phyloP scores from a whole-genome alignment of 495 filamentous ascomycete genomes.

The Tricharina praecox region DNA sequence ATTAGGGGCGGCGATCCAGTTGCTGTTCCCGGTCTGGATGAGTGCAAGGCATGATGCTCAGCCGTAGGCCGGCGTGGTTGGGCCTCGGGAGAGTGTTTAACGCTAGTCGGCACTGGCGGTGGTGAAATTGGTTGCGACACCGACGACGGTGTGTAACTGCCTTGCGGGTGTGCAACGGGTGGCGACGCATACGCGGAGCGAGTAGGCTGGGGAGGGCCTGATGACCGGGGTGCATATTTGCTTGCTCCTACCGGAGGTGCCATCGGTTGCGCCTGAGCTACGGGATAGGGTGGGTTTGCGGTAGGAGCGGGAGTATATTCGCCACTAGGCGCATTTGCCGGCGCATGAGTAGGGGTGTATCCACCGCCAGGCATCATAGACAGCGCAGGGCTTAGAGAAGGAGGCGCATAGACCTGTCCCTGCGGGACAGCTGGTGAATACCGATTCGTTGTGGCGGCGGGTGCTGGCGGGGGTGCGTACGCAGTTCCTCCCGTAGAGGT shows the following conservation, averaged over 20 bases:
- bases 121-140: constrained; percentile 3
- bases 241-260: constrained; percentile 27
- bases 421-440: constrained; percentile 38
- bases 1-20: constrained; percentile 16
- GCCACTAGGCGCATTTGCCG: too few species aligned
- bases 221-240: constrained; percentile 29
- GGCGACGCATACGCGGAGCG: constrained; percentile 19
- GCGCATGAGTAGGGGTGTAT: not conserved
- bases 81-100: not conserved
- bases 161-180: constrained; percentile 29
- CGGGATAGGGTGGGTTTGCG: constrained; percentile 70
- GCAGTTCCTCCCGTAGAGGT: not conserved
- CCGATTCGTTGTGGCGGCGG: constrained; percentile 30
- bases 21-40: constrained; percentile 23
- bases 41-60: constrained; percentile 23
- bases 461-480: constrained; percentile 14
- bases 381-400: constrained; percentile 30
- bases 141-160: constrained; percentile 24
- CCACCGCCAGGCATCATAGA: too few species aligned
- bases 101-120: not conserved
- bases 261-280: too few species aligned
- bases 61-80: constrained; percentile 11
- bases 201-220: constrained; percentile 33
- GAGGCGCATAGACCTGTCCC: constrained; percentile 30
- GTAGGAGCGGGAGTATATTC: too few species aligned